Evolutionary conservation across 1,284 basidiomycete genomes (phyloP).

Genomic region (Quambalaria eucalypti): DNA sequence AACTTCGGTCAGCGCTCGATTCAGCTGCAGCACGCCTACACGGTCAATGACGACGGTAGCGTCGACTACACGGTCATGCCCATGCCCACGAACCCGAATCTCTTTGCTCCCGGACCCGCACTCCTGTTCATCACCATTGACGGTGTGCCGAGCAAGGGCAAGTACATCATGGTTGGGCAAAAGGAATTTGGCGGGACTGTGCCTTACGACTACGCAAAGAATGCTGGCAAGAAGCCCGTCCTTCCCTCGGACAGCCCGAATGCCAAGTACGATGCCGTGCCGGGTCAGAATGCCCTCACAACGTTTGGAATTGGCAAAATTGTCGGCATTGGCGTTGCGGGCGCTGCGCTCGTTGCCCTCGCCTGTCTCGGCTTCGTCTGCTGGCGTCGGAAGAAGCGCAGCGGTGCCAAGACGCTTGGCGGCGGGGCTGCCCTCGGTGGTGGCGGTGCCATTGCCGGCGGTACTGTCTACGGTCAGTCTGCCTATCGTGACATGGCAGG

Average conservation of each 20-base stretch:
- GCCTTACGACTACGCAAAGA: slow-evolving; percentile 11
- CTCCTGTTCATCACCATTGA: slow-evolving; percentile 64
- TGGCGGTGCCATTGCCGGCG: too few relatives aligned
- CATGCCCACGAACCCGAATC: slow-evolving; percentile 42
- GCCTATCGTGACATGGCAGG: slow-evolving; percentile 10
- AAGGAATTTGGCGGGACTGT: slow-evolving; percentile 10
- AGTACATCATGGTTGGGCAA: slow-evolving; percentile 60
- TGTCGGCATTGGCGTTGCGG: slow-evolving; percentile 32
- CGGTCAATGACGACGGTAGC: slow-evolving; percentile 65
- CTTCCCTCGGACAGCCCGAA: slow-evolving; percentile 30
- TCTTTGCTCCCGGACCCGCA: slow-evolving; percentile 70
- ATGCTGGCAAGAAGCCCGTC: slow-evolving; percentile 10
- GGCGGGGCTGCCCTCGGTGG: slow-evolving; percentile 6
- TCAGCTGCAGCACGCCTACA: slow-evolving; percentile 63
- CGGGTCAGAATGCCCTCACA: slow-evolving; percentile 5
- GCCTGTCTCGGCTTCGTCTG: slow-evolving; percentile 25
- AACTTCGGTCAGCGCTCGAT: slow-evolving; percentile 74
- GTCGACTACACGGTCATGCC: slow-evolving; percentile 57
- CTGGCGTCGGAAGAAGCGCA: slow-evolving; percentile 21
- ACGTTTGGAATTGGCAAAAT: slow-evolving; percentile 31
- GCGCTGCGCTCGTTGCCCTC: slow-evolving; percentile 21
- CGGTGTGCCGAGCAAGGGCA: slow-evolving; percentile 61
- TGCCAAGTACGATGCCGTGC: slow-evolving; percentile 24
- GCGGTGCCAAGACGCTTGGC: slow-evolving; percentile 10
- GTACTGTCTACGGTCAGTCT: slow-evolving; percentile 9